Evolutionary conservation across 75 land plant genomes (phyloP), one percentile per base, ranked within the genome.

Genomic region (Pinus taeda): DNA sequence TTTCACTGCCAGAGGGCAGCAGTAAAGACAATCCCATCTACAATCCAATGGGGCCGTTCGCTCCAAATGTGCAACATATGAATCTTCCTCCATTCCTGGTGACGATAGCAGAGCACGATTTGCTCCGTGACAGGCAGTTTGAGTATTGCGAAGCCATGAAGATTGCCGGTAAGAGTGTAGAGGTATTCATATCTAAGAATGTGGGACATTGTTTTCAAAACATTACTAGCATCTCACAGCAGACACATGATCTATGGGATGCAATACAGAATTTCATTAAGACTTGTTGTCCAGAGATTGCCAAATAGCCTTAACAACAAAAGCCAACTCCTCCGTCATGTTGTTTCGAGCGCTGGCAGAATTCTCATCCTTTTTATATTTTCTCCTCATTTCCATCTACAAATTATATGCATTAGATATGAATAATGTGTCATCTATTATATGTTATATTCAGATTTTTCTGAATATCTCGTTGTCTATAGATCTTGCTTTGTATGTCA

Each of bases 21-120:
- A 85, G 74, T n/a, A 88, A 86, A 76, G 89, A 90, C 77, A 89
- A 90, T 66, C 92, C 92, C 30, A 75, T 81, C 37, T 83, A 83
- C 4, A 85, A 88, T 45, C 91, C 91, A 60, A 89, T 85, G 91
- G 91, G 88, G 58, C 56, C 14, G 57, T 85, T 77, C 73, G 90
- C 83, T 53, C 77, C 84, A 37, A 77, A 61, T 26, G n/a, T 83
- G 22, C 76, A 77, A 15, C 73, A 21, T 24, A 60, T 84, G 63
- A 60, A 66, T 18, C 61, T 85, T 79, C 88, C 91, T 74, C 82
- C 88, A 22, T 20, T 81, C 12, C 33, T 89, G 82, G 79, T 86
- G 59, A 79, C 76, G 60, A 76, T 89, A 76, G 91, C 91, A 37
- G 91, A 86, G 59, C 59, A 72, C 49, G 91, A 89, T 74, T 60